Evolutionary conservation across 345 rosid genomes (phyloP).

Genomic region (Gossypium sturtianum): DNA sequence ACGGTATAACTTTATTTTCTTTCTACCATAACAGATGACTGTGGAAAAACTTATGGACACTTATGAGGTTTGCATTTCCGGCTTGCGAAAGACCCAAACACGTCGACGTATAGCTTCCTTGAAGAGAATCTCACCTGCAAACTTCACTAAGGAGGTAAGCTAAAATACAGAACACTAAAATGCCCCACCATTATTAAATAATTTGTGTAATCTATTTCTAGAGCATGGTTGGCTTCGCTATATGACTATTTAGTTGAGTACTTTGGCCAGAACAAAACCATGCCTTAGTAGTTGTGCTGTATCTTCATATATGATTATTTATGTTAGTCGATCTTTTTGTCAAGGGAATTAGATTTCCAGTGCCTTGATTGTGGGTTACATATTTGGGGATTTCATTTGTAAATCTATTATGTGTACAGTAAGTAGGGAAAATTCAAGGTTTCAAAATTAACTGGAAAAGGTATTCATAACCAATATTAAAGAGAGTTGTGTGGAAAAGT

Average conservation of each 20-base stretch:
- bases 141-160: slow-evolving; percentile 77
- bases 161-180: not conserved
- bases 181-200: not conserved
- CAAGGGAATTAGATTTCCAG: not conserved
- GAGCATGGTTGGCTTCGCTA: not conserved
- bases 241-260: not conserved
- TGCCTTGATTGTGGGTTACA: not conserved
- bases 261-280: not conserved
- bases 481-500: not conserved
- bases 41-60: slow-evolving; percentile 56
- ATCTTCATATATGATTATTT: not conserved
- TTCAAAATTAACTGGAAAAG: slow-evolving; percentile 5
- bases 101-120: slow-evolving; percentile 59
- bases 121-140: slow-evolving; percentile 76
- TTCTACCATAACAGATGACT: slow-evolving; percentile 50
- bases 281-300: not conserved
- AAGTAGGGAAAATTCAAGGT: not conserved
- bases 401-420: not conserved
- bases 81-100: slow-evolving; percentile 55
- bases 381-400: not conserved
- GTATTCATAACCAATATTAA: not conserved
- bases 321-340: not conserved
- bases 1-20: not conserved
- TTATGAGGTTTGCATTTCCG: slow-evolving; percentile 66
- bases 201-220: not conserved